phyloP scores from a whole-genome alignment of 1,284 basidiomycete genomes.

The Phylloporus sp. region DNA sequence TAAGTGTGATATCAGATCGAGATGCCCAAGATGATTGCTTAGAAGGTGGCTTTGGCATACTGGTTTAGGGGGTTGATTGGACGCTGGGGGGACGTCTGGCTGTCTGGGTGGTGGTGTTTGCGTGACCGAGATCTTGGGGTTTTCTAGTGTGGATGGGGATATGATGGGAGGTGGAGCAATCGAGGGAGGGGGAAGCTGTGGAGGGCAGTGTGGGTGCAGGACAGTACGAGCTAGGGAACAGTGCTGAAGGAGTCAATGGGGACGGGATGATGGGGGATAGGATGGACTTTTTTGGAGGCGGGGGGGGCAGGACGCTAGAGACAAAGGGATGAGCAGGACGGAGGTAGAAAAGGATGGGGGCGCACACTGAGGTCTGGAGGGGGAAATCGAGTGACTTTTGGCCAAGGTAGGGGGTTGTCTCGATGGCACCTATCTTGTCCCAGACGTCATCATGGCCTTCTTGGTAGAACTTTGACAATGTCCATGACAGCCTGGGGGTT shows the following conservation, averaged over 20 bases:
- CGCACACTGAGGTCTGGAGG: too few species aligned
- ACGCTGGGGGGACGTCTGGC: too few species aligned
- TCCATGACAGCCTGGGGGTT: conserved; percentile 99
- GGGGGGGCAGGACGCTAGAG: conserved; percentile 48
- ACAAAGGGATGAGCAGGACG: conserved; percentile 26
- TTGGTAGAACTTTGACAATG: conserved; percentile 98
- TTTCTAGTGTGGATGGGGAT: conserved; percentile 57
- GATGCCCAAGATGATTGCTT: too few species aligned
- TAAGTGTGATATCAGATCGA: too few species aligned
- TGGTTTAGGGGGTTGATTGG: too few species aligned
- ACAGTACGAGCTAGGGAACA: conserved; percentile 58
- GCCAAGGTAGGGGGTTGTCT: conserved; percentile 24
- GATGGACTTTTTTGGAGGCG: conserved; percentile 60
- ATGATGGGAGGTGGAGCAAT: conserved; percentile 79
- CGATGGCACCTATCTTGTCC: conserved; percentile 75
- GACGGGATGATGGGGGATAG: conserved; percentile 38
- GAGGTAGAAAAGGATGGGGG: too few species aligned
- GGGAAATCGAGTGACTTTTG: too few species aligned
- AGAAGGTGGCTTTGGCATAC: too few species aligned
- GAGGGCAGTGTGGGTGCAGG: conserved; percentile 74
- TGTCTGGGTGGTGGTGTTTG: conserved; percentile 72
- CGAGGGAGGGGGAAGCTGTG: conserved; percentile 60
- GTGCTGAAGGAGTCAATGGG: conserved; percentile 35
- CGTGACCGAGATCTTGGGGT: conserved; percentile 57
- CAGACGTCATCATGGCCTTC: conserved; percentile 82